phyloP scores from a whole-genome alignment of 2,329 filamentous ascomycete species.

The Cryphonectria japonica region DNA sequence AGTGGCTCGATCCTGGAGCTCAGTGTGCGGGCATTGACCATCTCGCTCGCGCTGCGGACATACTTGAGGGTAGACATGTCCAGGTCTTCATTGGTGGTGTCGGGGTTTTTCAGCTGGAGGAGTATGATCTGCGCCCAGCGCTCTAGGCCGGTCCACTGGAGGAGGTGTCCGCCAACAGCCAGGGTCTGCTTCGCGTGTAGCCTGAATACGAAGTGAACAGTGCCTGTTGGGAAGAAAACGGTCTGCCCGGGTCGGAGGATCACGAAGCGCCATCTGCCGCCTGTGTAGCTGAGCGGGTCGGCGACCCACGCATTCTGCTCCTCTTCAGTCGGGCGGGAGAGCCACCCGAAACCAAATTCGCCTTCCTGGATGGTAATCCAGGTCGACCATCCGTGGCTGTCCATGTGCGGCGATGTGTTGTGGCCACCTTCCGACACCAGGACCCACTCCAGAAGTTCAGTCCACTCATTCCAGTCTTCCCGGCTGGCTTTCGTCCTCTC shows the following conservation, averaged over 20 bases:
- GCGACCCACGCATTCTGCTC: slow-evolving; percentile 36
- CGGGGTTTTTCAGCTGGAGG: slow-evolving; percentile 36
- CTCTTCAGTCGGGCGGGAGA: slow-evolving; percentile 36
- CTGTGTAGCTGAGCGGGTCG: slow-evolving; percentile 33
- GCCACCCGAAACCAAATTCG: slow-evolving; percentile 39
- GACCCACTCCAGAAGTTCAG: slow-evolving; percentile 39
- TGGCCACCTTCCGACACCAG: slow-evolving; percentile 41
- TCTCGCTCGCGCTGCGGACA: slow-evolving; percentile 25
- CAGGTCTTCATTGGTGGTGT: slow-evolving; percentile 40
- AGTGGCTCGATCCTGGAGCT: slow-evolving; percentile 25
- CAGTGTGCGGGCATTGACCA: slow-evolving; percentile 26
- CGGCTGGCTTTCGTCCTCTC: slow-evolving; percentile 35
- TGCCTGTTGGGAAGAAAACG: slow-evolving; percentile 41
- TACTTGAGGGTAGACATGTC: slow-evolving; percentile 27
- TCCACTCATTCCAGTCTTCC: slow-evolving; percentile 40
- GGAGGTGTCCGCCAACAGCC: slow-evolving; percentile 40
- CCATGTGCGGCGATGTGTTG: slow-evolving; percentile 40
- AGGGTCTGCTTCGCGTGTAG: slow-evolving; percentile 36
- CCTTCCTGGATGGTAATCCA: slow-evolving; percentile 42
- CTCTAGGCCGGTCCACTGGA: slow-evolving; percentile 40
- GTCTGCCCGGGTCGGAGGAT: slow-evolving; percentile 41
- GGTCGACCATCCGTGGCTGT: slow-evolving; percentile 40
- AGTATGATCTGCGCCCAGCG: slow-evolving; percentile 38
- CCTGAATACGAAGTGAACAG: slow-evolving; percentile 42
- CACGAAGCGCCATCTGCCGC: slow-evolving; percentile 39